These are phyloP conservation scores for Isoetes engelmannii DNA, from an alignment of 83 land plant genomes.

Conservation along the genomic window DNA sequence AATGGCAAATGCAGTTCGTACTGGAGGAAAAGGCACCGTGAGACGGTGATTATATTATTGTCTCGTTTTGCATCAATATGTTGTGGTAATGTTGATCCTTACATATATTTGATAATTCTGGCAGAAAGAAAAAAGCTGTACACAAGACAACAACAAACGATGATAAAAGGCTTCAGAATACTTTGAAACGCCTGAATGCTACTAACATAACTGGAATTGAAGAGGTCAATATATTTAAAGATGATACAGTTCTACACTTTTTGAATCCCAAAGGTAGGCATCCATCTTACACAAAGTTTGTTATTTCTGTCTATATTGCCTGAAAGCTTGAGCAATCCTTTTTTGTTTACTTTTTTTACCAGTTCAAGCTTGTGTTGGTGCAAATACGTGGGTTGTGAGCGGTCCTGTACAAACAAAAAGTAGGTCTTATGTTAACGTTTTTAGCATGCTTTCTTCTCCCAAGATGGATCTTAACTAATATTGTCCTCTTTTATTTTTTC, in stretches of 20 bases:
- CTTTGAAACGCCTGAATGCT: conserved; percentile 74
- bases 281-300: neutral
- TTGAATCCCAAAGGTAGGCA: conserved; percentile 64
- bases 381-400: conserved; percentile 92
- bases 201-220: conserved; percentile 84
- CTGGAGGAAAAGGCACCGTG: conserved; percentile 16
- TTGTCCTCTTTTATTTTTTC: conserved; percentile 16
- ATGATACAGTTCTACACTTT: conserved; percentile 84
- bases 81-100: neutral
- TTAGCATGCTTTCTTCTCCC: neutral
- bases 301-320: neutral
- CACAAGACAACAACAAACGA: conserved; percentile 86
- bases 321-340: conserved; percentile 8
- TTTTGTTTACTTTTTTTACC: conserved; percentile 20
- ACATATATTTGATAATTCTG: neutral
- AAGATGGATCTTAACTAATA: neutral
- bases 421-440: conserved; percentile 19
- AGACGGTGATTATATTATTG: neutral
- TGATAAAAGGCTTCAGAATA: conserved; percentile 84
- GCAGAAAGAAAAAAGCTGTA: conserved; percentile 93
- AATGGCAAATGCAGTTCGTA: conserved; percentile 15
- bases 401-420: conserved; percentile 84
- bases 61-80: neutral
- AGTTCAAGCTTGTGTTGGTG: conserved; percentile 88
- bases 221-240: conserved; percentile 91